Percentiles rank a stretch among this genome's conserved stretches.
Evolutionary conservation across 2,329 filamentous ascomycete species (phyloP).

Genomic region (Ophiosphaerella herpotricha): DNA sequence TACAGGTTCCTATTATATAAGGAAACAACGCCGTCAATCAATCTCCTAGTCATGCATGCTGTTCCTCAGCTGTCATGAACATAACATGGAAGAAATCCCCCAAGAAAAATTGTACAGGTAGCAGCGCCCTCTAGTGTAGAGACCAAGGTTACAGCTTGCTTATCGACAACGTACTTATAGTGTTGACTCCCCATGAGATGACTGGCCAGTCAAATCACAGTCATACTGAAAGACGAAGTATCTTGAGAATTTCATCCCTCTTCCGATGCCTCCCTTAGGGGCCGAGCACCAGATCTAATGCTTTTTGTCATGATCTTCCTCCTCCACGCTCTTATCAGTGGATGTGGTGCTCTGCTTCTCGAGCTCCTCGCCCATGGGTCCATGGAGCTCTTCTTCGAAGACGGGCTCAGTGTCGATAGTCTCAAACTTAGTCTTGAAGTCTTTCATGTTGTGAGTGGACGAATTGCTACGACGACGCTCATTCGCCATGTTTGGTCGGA

Average conservation of each 20-base stretch:
- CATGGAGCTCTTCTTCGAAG: constrained; percentile 86
- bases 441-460: constrained; percentile 70
- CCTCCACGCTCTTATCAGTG: constrained; percentile 62
- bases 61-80: constrained; percentile 17
- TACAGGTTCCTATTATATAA: constrained; percentile 16
- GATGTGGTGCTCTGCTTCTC: constrained; percentile 59
- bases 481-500: constrained; percentile 81
- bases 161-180: constrained; percentile 10
- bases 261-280: constrained; percentile 15
- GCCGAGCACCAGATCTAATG: constrained; percentile 34
- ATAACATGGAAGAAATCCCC: constrained; percentile 12
- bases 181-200: constrained; percentile 27
- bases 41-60: constrained; percentile 15
- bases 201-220: constrained; percentile 28
- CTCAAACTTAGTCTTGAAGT: constrained; percentile 98
- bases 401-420: constrained; percentile 85
- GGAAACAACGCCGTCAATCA: constrained; percentile 10
- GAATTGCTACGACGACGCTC: constrained; percentile 91
- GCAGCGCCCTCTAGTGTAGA: constrained; percentile 7
- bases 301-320: constrained; percentile 57
- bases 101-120: constrained; percentile 30
- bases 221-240: constrained; percentile 16
- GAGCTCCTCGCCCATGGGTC: constrained; percentile 61
- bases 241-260: constrained; percentile 6
- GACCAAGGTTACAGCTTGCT: constrained; percentile 15